Evolutionary conservation across 2,329 filamentous ascomycete species (phyloP).

Genomic region (Epichloe elymi): DNA sequence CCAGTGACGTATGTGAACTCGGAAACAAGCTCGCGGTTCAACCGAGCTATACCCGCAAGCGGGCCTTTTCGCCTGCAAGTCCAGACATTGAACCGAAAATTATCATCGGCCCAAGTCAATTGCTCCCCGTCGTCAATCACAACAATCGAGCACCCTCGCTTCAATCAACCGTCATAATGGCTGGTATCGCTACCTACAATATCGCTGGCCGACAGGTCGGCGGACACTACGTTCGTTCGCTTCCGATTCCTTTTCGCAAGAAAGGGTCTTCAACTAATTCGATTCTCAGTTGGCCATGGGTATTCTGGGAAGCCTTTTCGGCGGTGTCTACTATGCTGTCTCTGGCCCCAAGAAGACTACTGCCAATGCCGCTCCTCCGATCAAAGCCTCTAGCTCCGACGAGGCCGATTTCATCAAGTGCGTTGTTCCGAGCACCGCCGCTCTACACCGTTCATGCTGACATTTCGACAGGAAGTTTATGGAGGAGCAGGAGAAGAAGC

Average conservation of each 20-base stretch:
- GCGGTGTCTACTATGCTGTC: slow-evolving; percentile 30
- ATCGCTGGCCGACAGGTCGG: slow-evolving; percentile 46
- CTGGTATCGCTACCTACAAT: slow-evolving; percentile 32
- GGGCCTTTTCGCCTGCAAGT: slow-evolving; percentile 17
- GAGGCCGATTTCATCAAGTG: slow-evolving; percentile 55
- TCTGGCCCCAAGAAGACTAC: slow-evolving; percentile 32
- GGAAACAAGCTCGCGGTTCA: background rate
- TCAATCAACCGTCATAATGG: slow-evolving; percentile 19
- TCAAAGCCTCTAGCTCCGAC: slow-evolving; percentile 49
- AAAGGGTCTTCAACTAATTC: slow-evolving; percentile 3
- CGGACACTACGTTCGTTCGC: slow-evolving; percentile 44
- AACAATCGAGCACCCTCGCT: slow-evolving; percentile 10
- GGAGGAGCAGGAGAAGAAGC: slow-evolving; percentile 28
- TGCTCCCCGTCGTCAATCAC: background rate
- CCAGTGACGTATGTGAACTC: background rate
- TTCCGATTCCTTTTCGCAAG: slow-evolving; percentile 6
- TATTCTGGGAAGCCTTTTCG: slow-evolving; percentile 38
- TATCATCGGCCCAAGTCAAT: slow-evolving; percentile 9
- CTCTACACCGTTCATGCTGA: background rate
- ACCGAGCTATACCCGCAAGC: slow-evolving; percentile 18
- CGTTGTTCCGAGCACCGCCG: slow-evolving; percentile 19
- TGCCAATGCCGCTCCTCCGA: slow-evolving; percentile 37
- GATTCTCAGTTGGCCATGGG: slow-evolving; percentile 41
- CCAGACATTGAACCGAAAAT: slow-evolving; percentile 15
- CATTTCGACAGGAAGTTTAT: slow-evolving; percentile 23